These are phyloP conservation scores for Pythium biforme DNA, from an alignment of 352 stramenopile genomes.

Conservation along the genomic window DNA sequence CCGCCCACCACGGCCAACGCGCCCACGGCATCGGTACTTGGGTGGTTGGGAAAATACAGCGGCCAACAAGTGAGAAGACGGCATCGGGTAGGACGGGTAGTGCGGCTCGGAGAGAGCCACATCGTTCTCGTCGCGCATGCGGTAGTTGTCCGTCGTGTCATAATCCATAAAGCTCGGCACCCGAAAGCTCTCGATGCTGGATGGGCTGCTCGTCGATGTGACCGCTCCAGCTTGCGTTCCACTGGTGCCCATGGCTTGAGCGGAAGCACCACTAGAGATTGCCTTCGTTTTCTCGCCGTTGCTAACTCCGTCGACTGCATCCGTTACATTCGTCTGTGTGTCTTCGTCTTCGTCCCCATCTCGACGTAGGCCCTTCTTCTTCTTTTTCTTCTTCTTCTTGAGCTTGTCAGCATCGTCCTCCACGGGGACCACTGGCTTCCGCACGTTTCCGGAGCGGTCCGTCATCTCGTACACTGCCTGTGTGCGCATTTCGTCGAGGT, in stretches of 20 bases:
- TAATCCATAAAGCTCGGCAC: slow-evolving; percentile 74
- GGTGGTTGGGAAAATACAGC: slow-evolving; percentile 65
- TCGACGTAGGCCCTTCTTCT: slow-evolving; percentile 35
- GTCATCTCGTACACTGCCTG: slow-evolving; percentile 70
- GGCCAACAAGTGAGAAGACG: slow-evolving; percentile 59
- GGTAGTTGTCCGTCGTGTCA: slow-evolving; percentile 65
- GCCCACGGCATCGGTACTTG: slow-evolving; percentile 69
- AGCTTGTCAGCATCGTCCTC: slow-evolving; percentile 54
- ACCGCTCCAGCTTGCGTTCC: neutral
- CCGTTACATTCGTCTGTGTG: neutral
- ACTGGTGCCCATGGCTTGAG: neutral
- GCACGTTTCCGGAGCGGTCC: slow-evolving; percentile 36
- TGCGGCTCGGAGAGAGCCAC: slow-evolving; percentile 29
- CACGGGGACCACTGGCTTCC: slow-evolving; percentile 49
- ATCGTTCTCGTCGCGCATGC: slow-evolving; percentile 40
- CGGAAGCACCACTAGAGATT: neutral
- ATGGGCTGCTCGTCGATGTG: slow-evolving; percentile 11
- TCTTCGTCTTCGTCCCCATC: slow-evolving; percentile 37
- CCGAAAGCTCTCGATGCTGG: slow-evolving; percentile 17
- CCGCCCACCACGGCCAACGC: slow-evolving; percentile 67
- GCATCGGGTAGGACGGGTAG: slow-evolving; percentile 69
- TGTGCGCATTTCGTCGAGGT: slow-evolving; percentile 66
- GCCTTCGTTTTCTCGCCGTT: slow-evolving; percentile 7
- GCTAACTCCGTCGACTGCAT: slow-evolving; percentile 5
- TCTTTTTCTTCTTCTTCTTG: slow-evolving; percentile 76